phyloP scores from a whole-genome alignment of 805 yeast genomes.

The Starmerella vaccinii region DNA sequence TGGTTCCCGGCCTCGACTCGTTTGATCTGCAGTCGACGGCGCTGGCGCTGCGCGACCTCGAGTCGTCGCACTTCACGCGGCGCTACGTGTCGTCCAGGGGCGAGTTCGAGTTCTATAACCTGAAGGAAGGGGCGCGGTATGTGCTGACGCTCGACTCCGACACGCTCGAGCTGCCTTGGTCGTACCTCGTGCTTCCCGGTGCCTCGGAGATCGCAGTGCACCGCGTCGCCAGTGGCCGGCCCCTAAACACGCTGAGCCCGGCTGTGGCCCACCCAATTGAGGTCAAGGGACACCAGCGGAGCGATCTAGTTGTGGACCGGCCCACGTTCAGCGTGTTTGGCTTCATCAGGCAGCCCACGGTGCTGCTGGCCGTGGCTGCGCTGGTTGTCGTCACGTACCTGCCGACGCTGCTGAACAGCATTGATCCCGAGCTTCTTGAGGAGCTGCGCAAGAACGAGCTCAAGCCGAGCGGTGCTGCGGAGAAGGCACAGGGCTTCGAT shows the following conservation, averaged over 20 bases:
- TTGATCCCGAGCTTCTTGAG: conserved; percentile 32
- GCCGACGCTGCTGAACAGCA: conserved; percentile 27
- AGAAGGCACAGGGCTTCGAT: conserved; percentile 26
- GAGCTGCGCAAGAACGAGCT: conserved; percentile 27
- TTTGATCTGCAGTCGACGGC: conserved; percentile 7
- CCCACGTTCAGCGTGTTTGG: conserved; percentile 27
- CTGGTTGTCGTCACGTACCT: conserved; percentile 29
- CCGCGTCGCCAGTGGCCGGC: conserved; percentile 27
- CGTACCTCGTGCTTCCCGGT: conserved; percentile 14
- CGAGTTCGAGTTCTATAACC: conserved; percentile 16
- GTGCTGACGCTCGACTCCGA: conserved; percentile 19
- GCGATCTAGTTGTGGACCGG: conserved; percentile 21
- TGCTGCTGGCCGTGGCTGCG: conserved; percentile 29
- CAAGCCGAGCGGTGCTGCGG: conserved; percentile 11
- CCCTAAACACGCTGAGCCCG: conserved; percentile 27
- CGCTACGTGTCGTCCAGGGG: conserved; percentile 16
- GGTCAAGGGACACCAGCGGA: conserved; percentile 18
- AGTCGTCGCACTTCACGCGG: conserved; percentile 2
- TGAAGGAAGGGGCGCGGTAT: conserved; percentile 13
- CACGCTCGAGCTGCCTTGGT: conserved; percentile 12
- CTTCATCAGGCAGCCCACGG: conserved; percentile 32
- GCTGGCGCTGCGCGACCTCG: conserved; percentile 12
- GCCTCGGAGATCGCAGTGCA: conserved; percentile 25
- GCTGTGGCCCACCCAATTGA: conserved; percentile 29
- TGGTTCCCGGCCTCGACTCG: neutral